A percentile compares a stretch with the other conserved stretches of the same genome.
phyloP scores from a whole-genome alignment of 2,329 filamentous ascomycete species.

The Fusarium sp. region DNA sequence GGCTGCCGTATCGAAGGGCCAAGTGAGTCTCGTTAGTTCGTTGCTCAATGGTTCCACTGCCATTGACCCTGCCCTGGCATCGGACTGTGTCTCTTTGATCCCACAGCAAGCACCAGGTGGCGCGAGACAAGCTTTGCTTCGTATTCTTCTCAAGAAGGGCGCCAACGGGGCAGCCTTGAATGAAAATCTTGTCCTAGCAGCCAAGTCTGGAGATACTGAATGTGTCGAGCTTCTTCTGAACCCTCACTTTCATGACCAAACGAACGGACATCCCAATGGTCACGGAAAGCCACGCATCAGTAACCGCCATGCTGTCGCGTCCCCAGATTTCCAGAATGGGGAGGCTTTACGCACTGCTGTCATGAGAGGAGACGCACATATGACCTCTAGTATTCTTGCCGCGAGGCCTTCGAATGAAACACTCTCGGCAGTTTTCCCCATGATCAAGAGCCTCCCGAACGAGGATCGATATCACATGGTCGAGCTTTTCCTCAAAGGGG shows the following conservation, averaged over 20 bases:
- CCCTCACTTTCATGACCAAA: slow-evolving; percentile 57
- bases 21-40: slow-evolving; percentile 59
- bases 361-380: slow-evolving; percentile 56
- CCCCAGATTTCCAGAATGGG: slow-evolving; percentile 64
- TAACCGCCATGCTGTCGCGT: slow-evolving; percentile 62
- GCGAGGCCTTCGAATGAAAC: slow-evolving; percentile 61
- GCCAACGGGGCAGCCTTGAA: slow-evolving; percentile 60
- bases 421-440: slow-evolving; percentile 61
- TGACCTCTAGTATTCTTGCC: slow-evolving; percentile 60
- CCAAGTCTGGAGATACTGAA: slow-evolving; percentile 59
- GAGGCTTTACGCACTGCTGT: slow-evolving; percentile 64
- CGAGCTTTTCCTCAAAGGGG: slow-evolving; percentile 62
- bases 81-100: slow-evolving; percentile 62
- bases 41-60: slow-evolving; percentile 59
- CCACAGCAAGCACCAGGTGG: slow-evolving; percentile 60
- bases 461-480: slow-evolving; percentile 61
- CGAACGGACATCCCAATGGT: slow-evolving; percentile 31
- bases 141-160: slow-evolving; percentile 62
- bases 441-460: slow-evolving; percentile 56
- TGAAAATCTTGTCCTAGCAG: slow-evolving; percentile 64
- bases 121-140: slow-evolving; percentile 58
- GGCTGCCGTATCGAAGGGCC: slow-evolving; percentile 59
- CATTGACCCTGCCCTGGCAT: slow-evolving; percentile 60
- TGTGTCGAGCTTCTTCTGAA: slow-evolving; percentile 63
- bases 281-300: slow-evolving; percentile 45